These are phyloP conservation scores for Coleophoma crateriformis DNA, from an alignment of 2,329 filamentous ascomycete species.

Conservation along the genomic window DNA sequence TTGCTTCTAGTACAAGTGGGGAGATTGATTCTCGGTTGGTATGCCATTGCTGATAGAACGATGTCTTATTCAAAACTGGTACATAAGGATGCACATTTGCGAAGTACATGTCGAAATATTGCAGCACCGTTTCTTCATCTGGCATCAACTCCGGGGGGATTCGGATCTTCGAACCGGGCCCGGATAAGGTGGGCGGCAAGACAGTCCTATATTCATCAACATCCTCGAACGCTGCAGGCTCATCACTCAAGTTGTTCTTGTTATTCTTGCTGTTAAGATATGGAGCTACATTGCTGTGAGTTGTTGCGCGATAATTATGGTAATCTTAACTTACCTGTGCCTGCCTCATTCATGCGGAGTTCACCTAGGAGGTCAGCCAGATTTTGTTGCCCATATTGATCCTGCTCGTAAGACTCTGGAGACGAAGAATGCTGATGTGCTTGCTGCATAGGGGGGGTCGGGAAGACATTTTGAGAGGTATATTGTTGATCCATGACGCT, in stretches of 20 bases:
- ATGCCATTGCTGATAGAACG: constrained; percentile 88
- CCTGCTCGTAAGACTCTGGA: constrained; percentile 49
- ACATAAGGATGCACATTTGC: constrained; percentile 87
- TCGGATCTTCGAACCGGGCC: constrained; percentile 71
- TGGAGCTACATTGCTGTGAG: constrained; percentile 51
- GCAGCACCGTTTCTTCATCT: constrained; percentile 70
- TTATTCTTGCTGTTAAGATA: constrained; percentile 66
- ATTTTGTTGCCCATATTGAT: constrained; percentile 63
- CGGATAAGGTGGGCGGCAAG: constrained; percentile 61
- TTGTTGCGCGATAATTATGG: constrained; percentile 6
- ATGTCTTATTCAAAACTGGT: constrained; percentile 75
- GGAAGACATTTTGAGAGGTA: constrained; percentile 42
- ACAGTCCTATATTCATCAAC: constrained; percentile 67
- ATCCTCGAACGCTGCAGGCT: constrained; percentile 62
- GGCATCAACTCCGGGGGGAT: constrained; percentile 95
- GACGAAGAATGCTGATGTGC: constrained; percentile 27
- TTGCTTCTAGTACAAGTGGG: constrained; percentile 79
- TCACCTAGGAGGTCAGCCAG: constrained; percentile 79
- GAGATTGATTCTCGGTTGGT: constrained; percentile 79
- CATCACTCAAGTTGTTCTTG: constrained; percentile 39
- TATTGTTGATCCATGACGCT: constrained; percentile 48
- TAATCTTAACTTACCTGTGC: constrained; percentile 59
- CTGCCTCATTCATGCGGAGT: constrained; percentile 80
- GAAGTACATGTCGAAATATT: constrained; percentile 91
- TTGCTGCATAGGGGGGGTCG: constrained; percentile 40